Conservation (phyloP, 2,329 filamentous ascomycete species). For the Grosmannia huntii region DNA sequence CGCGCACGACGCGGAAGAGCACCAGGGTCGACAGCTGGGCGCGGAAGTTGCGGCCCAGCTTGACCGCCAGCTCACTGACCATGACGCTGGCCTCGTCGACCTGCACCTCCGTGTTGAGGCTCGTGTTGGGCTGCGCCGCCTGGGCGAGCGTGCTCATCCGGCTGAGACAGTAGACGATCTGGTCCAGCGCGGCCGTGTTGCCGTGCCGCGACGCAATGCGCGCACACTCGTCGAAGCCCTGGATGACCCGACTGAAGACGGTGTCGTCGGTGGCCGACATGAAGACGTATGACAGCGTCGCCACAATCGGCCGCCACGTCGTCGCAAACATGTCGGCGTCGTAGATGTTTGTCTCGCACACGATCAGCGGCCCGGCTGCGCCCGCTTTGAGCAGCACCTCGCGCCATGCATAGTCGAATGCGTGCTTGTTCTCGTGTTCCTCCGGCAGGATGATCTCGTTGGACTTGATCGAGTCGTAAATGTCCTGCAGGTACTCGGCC, state of each 20-base stretch:
- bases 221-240: constrained; percentile 91
- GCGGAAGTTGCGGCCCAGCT: constrained; percentile 85
- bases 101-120: constrained; percentile 90
- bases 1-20: constrained; percentile 82
- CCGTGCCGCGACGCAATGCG: constrained; percentile 79
- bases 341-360: constrained; percentile 86
- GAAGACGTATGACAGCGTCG: constrained; percentile 94
- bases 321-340: constrained; percentile 96
- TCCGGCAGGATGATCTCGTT: constrained; percentile 96
- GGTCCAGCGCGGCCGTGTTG: constrained; percentile 76
- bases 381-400: constrained; percentile 80
- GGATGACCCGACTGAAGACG: constrained; percentile 85
- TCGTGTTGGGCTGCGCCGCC: constrained; percentile 58
- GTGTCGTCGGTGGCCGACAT: constrained; percentile 96
- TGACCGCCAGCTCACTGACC: constrained; percentile 95
- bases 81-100: constrained; percentile 86
- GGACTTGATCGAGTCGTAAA: constrained; percentile 81
- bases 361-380: constrained; percentile 56
- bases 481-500: constrained; percentile 67
- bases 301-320: constrained; percentile 90
- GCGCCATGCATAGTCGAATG: constrained; percentile 96
- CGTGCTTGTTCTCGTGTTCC: constrained; percentile 92
- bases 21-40: constrained; percentile 89
- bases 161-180: constrained; percentile 80
- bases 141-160: constrained; percentile 75